Evolutionary conservation across 2,329 filamentous ascomycete genomes (phyloP).

Genomic region (Sporothrix phasma): DNA sequence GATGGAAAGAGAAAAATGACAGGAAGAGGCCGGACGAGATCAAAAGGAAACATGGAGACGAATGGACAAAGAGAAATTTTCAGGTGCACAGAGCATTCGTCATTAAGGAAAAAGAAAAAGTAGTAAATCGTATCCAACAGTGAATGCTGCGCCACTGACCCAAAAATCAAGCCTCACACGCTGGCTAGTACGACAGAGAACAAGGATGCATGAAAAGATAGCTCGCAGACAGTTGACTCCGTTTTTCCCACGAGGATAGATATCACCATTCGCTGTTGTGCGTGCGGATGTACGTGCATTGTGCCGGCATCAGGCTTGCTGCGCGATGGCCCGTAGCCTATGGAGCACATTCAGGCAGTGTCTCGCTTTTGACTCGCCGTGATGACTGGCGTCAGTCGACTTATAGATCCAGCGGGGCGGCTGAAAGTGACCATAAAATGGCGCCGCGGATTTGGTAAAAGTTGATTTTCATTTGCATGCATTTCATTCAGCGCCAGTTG

Average conservation of each 20-base stretch:
- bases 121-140: slow-evolving; percentile 5
- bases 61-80: neutral
- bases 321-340: neutral
- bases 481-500: slow-evolving; percentile 58
- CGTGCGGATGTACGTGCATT: neutral
- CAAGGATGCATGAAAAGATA: neutral
- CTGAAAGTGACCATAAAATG: neutral
- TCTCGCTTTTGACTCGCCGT: too few relatives aligned
- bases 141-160: neutral
- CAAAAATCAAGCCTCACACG: neutral
- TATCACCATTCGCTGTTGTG: neutral
- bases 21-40: neutral
- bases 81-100: neutral
- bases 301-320: neutral
- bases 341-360: too few relatives aligned
- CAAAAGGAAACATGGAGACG: neutral
- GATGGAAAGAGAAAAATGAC: neutral
- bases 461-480: neutral
- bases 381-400: neutral
- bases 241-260: neutral
- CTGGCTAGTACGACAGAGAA: neutral
- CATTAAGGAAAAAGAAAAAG: neutral
- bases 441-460: neutral
- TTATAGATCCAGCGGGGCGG: neutral
- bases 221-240: neutral